A percentile compares a stretch with the other conserved stretches of the same genome.
Evolutionary conservation across 768 basidiomycete genomes (phyloP).

Genomic region (Asterophora parasitica): DNA sequence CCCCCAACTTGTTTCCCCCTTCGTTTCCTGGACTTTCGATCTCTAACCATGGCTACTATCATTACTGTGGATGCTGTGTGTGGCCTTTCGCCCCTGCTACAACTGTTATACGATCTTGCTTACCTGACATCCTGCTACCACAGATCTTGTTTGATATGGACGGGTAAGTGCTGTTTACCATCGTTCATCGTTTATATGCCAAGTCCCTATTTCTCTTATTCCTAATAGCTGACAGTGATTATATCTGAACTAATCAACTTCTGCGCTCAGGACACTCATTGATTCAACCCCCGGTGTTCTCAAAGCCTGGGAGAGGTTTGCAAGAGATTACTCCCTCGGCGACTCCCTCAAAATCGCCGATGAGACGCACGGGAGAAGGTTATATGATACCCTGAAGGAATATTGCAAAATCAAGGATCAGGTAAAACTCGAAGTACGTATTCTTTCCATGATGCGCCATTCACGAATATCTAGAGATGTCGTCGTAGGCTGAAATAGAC

Average conservation of each 20-base stretch:
- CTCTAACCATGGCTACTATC: constrained; percentile 27
- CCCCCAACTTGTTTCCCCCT: no score
- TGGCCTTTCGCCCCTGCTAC: constrained; percentile 3
- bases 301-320: constrained; percentile 71
- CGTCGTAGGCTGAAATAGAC: constrained; percentile 58
- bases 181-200: no score
- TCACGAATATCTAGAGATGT: no score
- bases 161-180: constrained; percentile 38
- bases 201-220: no score
- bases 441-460: neutral
- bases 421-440: constrained; percentile 46
- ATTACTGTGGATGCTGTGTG: constrained; percentile 52
- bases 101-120: constrained; percentile 2
- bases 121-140: constrained; percentile 1
- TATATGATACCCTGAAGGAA: constrained; percentile 70
- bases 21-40: neutral
- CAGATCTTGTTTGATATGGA: constrained; percentile 71
- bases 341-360: constrained; percentile 44
- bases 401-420: constrained; percentile 62
- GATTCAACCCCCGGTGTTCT: constrained; percentile 85
- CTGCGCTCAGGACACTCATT: constrained; percentile 52
- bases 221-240: no score
- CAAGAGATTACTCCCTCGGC: constrained; percentile 53
- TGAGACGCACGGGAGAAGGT: constrained; percentile 70
- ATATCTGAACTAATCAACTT: neutral